Evolutionary conservation across 2,329 filamentous ascomycete species (phyloP).

Genomic region (Claviceps pazoutovae): DNA sequence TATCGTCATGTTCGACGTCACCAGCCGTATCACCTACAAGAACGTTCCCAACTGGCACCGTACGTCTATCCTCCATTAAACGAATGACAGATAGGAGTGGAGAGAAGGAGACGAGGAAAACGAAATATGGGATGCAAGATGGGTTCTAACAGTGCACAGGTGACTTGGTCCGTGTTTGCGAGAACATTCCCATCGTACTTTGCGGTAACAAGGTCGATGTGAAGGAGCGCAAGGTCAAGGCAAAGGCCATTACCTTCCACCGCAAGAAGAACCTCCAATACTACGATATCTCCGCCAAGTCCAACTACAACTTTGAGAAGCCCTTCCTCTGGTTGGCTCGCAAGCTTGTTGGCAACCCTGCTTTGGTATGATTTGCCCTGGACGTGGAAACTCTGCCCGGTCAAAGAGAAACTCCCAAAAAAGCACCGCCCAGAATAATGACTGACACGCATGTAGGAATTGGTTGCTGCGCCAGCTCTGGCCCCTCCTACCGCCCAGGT

Average conservation of each 20-base stretch:
- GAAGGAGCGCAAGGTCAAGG: constrained; percentile 99
- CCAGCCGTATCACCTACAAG: constrained; percentile 99
- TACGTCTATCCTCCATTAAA: constrained; percentile 36
- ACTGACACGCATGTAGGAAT: constrained; percentile 51
- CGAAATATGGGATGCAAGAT: not conserved
- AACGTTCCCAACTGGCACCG: constrained; percentile 99
- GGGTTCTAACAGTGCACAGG: constrained; percentile 35
- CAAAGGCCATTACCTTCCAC: constrained; percentile 99
- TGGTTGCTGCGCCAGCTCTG: constrained; percentile 87
- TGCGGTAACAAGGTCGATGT: constrained; percentile 99
- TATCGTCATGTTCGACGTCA: constrained; percentile 99
- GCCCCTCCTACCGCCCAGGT: constrained; percentile 86
- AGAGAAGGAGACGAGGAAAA: not conserved
- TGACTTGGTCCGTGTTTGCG: constrained; percentile 96
- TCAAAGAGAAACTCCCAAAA: too few species aligned
- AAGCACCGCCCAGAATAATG: not conserved
- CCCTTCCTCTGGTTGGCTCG: constrained; percentile 98
- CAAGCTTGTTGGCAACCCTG: constrained; percentile 91
- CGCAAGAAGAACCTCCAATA: constrained; percentile 99
- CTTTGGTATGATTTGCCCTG: constrained; percentile 10
- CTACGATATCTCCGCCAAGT: constrained; percentile 99
- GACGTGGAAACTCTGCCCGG: not conserved
- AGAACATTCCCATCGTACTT: constrained; percentile 97
- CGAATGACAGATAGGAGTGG: not conserved
- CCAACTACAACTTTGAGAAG: constrained; percentile 99